These are phyloP conservation scores for Suhomyces tanzawaensis DNA, from an alignment of 805 yeast species.

Conservation along the genomic window DNA sequence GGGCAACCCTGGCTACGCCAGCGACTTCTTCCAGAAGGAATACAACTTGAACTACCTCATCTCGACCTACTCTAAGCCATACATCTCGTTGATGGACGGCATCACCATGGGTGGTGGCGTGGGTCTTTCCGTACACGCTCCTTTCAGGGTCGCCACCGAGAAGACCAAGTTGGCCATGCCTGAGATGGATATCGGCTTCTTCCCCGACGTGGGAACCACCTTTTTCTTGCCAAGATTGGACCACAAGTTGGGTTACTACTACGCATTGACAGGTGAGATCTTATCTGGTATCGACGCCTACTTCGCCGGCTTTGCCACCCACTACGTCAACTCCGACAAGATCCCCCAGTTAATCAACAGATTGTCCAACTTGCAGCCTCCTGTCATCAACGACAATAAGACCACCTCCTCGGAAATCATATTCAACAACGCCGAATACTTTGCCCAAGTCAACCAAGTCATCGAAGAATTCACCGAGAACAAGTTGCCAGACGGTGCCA, in stretches of 20 bases:
- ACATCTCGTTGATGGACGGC: conserved; percentile 84
- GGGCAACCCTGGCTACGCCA: conserved; percentile 47
- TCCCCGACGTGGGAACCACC: conserved; percentile 94
- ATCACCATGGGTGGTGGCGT: conserved; percentile 99
- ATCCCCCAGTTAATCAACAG: conserved; percentile 62
- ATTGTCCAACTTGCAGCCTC: conserved; percentile 58
- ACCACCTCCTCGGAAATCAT: conserved; percentile 21
- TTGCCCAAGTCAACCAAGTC: conserved; percentile 61
- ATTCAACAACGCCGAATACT: conserved; percentile 38
- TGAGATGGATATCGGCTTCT: conserved; percentile 93
- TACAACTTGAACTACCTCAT: conserved; percentile 77
- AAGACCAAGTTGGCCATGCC: conserved; percentile 95
- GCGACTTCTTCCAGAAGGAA: conserved; percentile 73
- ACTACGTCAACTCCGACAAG: conserved; percentile 70
- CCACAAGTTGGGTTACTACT: conserved; percentile 78
- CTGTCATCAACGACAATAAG: conserved; percentile 29
- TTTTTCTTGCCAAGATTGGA: conserved; percentile 83
- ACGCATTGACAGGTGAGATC: conserved; percentile 83
- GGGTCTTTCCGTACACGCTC: conserved; percentile 85
- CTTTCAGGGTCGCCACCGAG: conserved; percentile 92
- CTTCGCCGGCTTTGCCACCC: conserved; percentile 84
- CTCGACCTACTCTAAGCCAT: conserved; percentile 83
- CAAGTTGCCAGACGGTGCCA: conserved; percentile 60
- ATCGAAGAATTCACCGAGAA: conserved; percentile 73
- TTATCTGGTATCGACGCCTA: conserved; percentile 79